Evolutionary conservation across 768 basidiomycete species (phyloP).

Genomic region (Podaxis sp.): DNA sequence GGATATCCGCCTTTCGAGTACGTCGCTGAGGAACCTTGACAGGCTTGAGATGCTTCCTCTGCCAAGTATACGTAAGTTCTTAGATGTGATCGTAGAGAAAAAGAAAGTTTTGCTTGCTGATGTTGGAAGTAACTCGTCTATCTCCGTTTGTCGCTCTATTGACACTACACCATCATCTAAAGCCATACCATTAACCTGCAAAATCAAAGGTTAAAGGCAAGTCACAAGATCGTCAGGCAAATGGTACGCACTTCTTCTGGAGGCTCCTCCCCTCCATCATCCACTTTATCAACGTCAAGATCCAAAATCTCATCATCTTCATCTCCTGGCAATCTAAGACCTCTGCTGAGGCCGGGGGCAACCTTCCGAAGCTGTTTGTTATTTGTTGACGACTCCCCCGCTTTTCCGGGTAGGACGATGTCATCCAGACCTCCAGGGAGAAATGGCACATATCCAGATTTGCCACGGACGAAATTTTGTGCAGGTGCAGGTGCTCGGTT

Average conservation of each 20-base stretch:
- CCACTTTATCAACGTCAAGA: slow-evolving; percentile 25
- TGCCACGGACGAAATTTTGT: slow-evolving; percentile 88
- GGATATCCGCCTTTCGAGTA: slow-evolving; percentile 43
- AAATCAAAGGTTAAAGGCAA: not conserved
- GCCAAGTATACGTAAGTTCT: slow-evolving; percentile 3
- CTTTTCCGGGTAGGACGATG: slow-evolving; percentile 29
- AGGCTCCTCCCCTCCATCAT: slow-evolving; percentile 22
- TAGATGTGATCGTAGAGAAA: not conserved
- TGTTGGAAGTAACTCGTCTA: slow-evolving; percentile 79
- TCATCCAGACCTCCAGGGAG: slow-evolving; percentile 91
- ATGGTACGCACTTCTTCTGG: slow-evolving; percentile 19
- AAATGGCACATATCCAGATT: slow-evolving; percentile 91
- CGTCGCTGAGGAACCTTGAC: slow-evolving; percentile 39
- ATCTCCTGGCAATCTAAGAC: slow-evolving; percentile 69
- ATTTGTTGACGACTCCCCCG: slow-evolving; percentile 24
- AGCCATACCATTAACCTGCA: slow-evolving; percentile 11
- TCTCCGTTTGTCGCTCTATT: slow-evolving; percentile 39
- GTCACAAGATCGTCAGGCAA: not conserved
- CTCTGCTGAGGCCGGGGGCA: slow-evolving; percentile 82
- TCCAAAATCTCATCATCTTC: slow-evolving; percentile 43
- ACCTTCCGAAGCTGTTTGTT: slow-evolving; percentile 59
- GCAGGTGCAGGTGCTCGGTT: slow-evolving; percentile 79
- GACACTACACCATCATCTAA: slow-evolving; percentile 16
- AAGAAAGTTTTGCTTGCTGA: slow-evolving; percentile 30
- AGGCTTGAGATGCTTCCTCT: slow-evolving; percentile 63